A percentile compares a stretch with the other conserved stretches of the same genome.
phyloP scores from a whole-genome alignment of 2,329 filamentous ascomycete species.

The Beauveria sp. region DNA sequence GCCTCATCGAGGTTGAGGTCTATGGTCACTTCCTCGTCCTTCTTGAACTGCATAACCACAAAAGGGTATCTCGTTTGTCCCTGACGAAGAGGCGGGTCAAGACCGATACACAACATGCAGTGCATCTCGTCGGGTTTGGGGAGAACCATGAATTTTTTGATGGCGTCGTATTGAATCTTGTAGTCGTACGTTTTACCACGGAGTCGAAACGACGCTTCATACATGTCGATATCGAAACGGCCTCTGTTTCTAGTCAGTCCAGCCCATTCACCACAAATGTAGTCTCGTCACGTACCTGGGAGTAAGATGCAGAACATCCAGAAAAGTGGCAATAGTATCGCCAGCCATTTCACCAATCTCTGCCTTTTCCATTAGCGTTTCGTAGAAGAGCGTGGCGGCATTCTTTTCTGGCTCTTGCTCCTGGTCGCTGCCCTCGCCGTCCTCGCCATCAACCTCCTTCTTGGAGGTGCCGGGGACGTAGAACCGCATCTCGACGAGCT shows the following conservation, averaged over 20 bases:
- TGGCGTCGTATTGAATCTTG: slow-evolving; percentile 96
- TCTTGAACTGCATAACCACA: slow-evolving; percentile 98
- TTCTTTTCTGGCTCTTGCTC: slow-evolving; percentile 76
- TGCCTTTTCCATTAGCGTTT: slow-evolving; percentile 95
- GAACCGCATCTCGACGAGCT: slow-evolving; percentile 97
- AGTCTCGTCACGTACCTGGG: slow-evolving; percentile 54
- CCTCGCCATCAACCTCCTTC: slow-evolving; percentile 60
- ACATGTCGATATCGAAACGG: slow-evolving; percentile 99
- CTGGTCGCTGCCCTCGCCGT: slow-evolving; percentile 51
- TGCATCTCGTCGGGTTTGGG: slow-evolving; percentile 98
- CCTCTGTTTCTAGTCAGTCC: slow-evolving; percentile 53
- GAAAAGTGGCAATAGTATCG: slow-evolving; percentile 94
- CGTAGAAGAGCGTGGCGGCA: slow-evolving; percentile 94
- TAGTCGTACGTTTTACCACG: slow-evolving; percentile 99
- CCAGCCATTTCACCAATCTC: slow-evolving; percentile 99
- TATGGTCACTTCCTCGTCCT: slow-evolving; percentile 92
- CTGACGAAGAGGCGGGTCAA: slow-evolving; percentile 91
- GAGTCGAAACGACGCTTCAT: slow-evolving; percentile 92
- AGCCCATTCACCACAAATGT: too few relatives aligned
- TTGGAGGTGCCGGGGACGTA: slow-evolving; percentile 91
- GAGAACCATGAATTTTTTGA: slow-evolving; percentile 98
- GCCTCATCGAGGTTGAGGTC: slow-evolving; percentile 95
- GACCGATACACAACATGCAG: slow-evolving; percentile 85
- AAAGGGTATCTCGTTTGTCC: slow-evolving; percentile 97
- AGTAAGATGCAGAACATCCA: slow-evolving; percentile 93